Evolutionary conservation across 1,139 yeast genomes (phyloP).

Genomic region (Pichia norvegensis): DNA sequence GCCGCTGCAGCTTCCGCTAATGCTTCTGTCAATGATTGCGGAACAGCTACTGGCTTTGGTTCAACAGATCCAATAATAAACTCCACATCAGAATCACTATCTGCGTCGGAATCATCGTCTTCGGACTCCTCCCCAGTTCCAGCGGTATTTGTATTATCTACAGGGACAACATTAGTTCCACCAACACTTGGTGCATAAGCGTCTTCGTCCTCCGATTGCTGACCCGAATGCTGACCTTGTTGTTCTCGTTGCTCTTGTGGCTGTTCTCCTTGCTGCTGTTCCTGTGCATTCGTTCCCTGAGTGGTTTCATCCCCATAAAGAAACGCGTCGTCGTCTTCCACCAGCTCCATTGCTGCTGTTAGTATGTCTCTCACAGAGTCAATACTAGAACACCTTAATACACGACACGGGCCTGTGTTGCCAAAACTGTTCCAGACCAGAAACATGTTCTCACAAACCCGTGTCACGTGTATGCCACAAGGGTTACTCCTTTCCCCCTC

Average conservation of each 20-base stretch:
- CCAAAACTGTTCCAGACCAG: background rate
- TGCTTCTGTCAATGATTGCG: conserved; percentile 51
- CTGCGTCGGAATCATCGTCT: background rate
- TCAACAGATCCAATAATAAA: conserved; percentile 1
- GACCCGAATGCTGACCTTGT: background rate
- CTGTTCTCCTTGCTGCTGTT: background rate
- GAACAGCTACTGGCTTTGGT: conserved; percentile 29
- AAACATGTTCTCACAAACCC: background rate
- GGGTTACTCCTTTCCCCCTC: background rate
- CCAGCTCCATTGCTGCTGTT: background rate
- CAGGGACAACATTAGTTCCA: background rate
- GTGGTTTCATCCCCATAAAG: background rate
- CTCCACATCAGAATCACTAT: conserved; percentile 1
- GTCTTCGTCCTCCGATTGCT: background rate
- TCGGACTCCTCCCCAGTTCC: background rate
- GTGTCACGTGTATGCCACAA: background rate
- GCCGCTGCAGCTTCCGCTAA: conserved; percentile 21
- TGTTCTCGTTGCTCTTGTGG: background rate
- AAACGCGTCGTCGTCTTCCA: conserved; percentile 4
- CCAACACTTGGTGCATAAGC: background rate
- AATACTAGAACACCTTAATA: no score
- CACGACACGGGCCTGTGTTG: no score
- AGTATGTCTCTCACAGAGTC: no score
- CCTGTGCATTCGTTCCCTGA: background rate
- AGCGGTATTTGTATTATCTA: background rate